A percentile compares a stretch with the other conserved stretches of the same genome.
These are phyloP conservation scores for Grammothele lineata DNA, from an alignment of 768 basidiomycete genomes.

Conservation along the genomic window DNA sequence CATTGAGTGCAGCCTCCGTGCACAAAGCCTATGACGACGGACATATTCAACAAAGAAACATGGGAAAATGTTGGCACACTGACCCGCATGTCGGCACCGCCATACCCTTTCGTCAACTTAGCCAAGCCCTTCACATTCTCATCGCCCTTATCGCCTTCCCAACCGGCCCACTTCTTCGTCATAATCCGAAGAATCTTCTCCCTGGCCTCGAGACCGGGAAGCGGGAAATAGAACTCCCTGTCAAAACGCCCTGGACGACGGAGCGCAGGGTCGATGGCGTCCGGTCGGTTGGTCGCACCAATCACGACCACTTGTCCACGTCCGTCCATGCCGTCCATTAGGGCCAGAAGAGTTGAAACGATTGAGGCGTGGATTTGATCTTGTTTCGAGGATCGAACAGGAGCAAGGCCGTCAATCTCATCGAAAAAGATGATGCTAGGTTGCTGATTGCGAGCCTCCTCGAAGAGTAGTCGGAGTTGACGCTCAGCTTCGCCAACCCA, in stretches of 20 bases:
- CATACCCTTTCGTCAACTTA: conserved; percentile 93
- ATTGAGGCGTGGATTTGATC: conserved; percentile 99
- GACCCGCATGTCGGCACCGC: conserved; percentile 93
- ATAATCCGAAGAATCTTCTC: conserved; percentile 88
- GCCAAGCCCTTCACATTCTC: conserved; percentile 64
- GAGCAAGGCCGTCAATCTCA: conserved; percentile 97
- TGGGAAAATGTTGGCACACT: conserved; percentile 26
- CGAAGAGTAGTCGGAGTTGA: conserved; percentile 90
- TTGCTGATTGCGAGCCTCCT: conserved; percentile 89
- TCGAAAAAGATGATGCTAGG: conserved; percentile 99
- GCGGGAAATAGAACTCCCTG: conserved; percentile 94
- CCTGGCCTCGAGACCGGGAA: conserved; percentile 80
- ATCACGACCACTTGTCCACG: conserved; percentile 96
- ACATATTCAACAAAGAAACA: no score
- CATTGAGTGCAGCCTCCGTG: conserved; percentile 95
- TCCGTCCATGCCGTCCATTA: conserved; percentile 99
- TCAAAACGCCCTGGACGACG: conserved; percentile 94
- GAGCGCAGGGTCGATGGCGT: conserved; percentile 95
- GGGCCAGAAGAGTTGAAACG: conserved; percentile 89
- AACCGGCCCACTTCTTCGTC: conserved; percentile 86
- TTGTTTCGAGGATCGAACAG: conserved; percentile 96
- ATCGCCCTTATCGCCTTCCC: conserved; percentile 51
- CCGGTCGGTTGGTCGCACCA: conserved; percentile 95
- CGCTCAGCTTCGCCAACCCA: conserved; percentile 99
- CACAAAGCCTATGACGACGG: conserved; percentile 68